phyloP scores from a whole-genome alignment of 1,284 basidiomycete species.

The Irpex lacteus region DNA sequence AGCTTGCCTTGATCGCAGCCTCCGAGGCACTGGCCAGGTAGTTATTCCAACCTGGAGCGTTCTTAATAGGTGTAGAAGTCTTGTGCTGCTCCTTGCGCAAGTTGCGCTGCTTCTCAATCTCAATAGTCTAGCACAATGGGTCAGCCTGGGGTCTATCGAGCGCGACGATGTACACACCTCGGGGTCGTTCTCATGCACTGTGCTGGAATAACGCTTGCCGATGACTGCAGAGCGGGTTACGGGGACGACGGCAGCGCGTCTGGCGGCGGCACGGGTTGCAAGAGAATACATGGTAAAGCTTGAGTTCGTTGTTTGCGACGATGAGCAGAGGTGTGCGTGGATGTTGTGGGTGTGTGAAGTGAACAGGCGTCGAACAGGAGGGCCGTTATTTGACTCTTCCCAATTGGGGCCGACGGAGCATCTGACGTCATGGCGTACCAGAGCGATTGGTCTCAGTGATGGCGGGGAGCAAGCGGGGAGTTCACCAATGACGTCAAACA shows the following conservation, averaged over 20 bases:
- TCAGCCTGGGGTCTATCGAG: conserved; percentile 1
- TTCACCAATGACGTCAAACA: too few species aligned
- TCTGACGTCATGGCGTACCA: background rate
- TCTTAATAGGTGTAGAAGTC: conserved; percentile 47
- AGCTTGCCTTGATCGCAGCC: conserved; percentile 61
- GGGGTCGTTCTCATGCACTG: conserved; percentile 64
- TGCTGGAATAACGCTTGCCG: conserved; percentile 36
- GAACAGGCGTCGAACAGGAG: background rate
- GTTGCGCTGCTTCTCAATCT: conserved; percentile 57
- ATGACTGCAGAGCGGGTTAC: conserved; percentile 13
- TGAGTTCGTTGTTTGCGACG: background rate
- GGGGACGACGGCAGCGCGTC: conserved; percentile 12
- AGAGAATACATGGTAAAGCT: conserved; percentile 11
- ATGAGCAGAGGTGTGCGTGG: background rate
- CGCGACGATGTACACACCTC: conserved; percentile 35
- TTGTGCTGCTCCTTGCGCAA: conserved; percentile 46
- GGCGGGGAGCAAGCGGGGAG: too few species aligned
- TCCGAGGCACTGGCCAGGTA: conserved; percentile 64
- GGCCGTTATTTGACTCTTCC: background rate
- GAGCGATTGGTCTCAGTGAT: too few species aligned
- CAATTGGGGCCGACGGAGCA: background rate
- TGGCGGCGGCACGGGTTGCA: conserved; percentile 9
- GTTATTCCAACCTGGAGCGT: conserved; percentile 78
- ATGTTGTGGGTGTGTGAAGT: background rate
- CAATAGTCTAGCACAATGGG: conserved; percentile 39